Base-by-base conservation (phyloP, 192 early-diverging fungal species). In the Martensiomyces pterosporus region DNA sequence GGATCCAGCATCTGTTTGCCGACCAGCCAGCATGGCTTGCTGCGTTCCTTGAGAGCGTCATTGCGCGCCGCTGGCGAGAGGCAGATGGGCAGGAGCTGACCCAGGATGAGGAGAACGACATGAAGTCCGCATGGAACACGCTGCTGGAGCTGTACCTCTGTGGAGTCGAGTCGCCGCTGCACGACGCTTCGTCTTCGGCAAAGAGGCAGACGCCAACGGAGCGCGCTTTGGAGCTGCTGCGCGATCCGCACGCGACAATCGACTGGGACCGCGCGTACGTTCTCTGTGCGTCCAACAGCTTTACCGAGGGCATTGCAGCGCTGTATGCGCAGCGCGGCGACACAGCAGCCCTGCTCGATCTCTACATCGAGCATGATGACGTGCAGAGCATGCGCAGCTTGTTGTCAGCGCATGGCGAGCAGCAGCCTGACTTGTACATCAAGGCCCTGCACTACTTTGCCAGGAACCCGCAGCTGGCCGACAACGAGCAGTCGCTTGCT, bases 241-340 rank as follows among this genome's bases (percentile, higher is more conserved):
- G 82, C 39, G 79, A 83, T 53, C 78, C 85, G 2, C 73, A 64
- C 43, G 81, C 91, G 3, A 63, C 60, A 12, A 91, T 94, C 52
- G 95, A 98, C 72, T 78, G 85, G 46, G 92, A 96, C 54, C 89
- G 94, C 16, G 93, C 93, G 1, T 74, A 95, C 40, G 85, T 97
- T 6, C 76, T 98, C 5, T 97, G 94, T 51, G 86, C 93, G 26
- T 78, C 85, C 38, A 84, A 87, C 35, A 63, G 82, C 0, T 98
- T 96, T 64, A 80, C 82, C 39, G 85, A 85, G 1, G 96, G 94
- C 0, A 82, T 88, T 17, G 80, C 94, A 18, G 92, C 85, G 58
- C 75, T 98, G 16, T 91, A 94, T 48, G 86, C 94, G 67, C 85
- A 87, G 16, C 84, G 87, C 59, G 76, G 75, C 4, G 83, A 92